Evolutionary conservation across 164 flowering plant genomes (phyloP).

Genomic region (Buxus sempervirens): DNA sequence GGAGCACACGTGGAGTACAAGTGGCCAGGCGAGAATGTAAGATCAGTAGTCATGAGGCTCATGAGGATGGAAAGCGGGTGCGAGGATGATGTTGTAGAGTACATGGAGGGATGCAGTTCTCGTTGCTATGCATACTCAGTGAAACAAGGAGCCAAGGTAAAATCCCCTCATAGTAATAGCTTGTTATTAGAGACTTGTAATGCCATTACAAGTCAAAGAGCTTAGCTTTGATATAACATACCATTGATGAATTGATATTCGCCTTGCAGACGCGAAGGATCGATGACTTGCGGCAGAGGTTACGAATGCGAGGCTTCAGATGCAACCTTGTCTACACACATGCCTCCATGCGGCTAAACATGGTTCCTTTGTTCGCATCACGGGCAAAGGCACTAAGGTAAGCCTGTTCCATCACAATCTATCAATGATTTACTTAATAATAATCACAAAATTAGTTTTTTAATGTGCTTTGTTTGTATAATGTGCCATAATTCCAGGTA

Average conservation of each 20-base stretch:
- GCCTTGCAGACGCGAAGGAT: slow-evolving; percentile 40
- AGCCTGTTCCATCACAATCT: background rate
- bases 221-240: too few species aligned
- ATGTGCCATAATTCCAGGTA: slow-evolving; percentile 56
- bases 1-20: slow-evolving; percentile 63
- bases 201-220: background rate
- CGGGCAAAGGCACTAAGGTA: slow-evolving; percentile 76
- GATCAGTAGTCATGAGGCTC: slow-evolving; percentile 48
- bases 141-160: slow-evolving; percentile 66
- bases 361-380: slow-evolving; percentile 73
- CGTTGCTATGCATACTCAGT: slow-evolving; percentile 52
- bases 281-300: slow-evolving; percentile 57
- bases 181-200: background rate
- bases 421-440: too few species aligned
- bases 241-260: background rate
- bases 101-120: slow-evolving; percentile 34
- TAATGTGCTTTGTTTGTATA: too few species aligned
- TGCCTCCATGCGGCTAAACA: slow-evolving; percentile 59
- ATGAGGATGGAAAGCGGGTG: slow-evolving; percentile 42
- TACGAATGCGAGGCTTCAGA: slow-evolving; percentile 80
- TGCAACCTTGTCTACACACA: slow-evolving; percentile 68
- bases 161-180: background rate
- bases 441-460: too few species aligned
- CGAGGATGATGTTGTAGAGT: slow-evolving; percentile 45
- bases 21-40: slow-evolving; percentile 72